Evolutionary conservation across 768 basidiomycete species (phyloP), one percentile per base, ranked within the genome.

Genomic region (Pulveroboletus sp.): DNA sequence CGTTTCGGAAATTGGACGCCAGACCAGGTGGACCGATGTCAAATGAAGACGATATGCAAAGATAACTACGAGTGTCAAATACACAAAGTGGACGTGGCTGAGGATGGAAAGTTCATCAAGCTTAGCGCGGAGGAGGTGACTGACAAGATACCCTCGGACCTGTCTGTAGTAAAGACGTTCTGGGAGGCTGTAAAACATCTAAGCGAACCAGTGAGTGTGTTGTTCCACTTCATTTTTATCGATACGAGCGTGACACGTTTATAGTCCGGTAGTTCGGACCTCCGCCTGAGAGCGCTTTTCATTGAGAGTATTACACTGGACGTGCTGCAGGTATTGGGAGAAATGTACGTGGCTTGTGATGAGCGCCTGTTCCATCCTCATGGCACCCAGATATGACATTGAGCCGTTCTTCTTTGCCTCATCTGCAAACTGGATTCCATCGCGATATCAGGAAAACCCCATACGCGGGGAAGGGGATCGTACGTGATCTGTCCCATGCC

Each of bases 1-100:
- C 63, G 73, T 12, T 83, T 77, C 51, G 76, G 76, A 11, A 83
- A 81, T 50, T 81, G 81, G 81, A 80, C 77, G 0, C 60, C 59
- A 6, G 61, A 60, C 13, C 80, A 81, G 43, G 68, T 74, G 17
- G 1, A 32, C 0, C 59, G 65, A 40, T 71, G 71, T 37, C 55
- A 60, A 45, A 73, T 76, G 66, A 34, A 62, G 46, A 47, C 44
- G 22, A 67, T 54, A 10, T 63, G 55, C 32, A 17, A 47, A 11
- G 45, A 48, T 12, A 26, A 50, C 30, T 48, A 56, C 1, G 4
- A 6, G 14, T 68, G 58, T 37, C 22, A 30, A 4, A 53, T 67
- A 43, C 56, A 67, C 43, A 56, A 40, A 30, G 53, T 63, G 26
- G 60, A 68, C 20, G 54, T 67, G 1, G 23, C 36, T 1, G 17